Conservation (phyloP, 495 filamentous ascomycete species). For the Wilcoxina mikolae region DNA sequence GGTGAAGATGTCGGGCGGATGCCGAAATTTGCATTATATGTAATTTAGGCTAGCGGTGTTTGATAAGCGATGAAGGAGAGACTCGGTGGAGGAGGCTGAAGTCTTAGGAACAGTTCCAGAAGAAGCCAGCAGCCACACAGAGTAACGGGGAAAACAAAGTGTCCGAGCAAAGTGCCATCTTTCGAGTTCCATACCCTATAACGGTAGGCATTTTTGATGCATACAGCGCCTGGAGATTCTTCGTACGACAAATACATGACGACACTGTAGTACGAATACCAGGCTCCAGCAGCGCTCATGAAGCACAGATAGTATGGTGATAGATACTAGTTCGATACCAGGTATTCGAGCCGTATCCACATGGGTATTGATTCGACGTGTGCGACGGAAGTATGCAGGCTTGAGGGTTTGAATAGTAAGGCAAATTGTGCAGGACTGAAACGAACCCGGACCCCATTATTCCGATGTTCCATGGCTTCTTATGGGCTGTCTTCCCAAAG, state of each 20-base stretch:
- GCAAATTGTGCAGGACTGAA: neutral
- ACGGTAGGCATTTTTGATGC: neutral
- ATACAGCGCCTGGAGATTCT: neutral
- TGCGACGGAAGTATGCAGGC: neutral
- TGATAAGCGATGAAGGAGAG: constrained; percentile 1
- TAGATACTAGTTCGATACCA: neutral
- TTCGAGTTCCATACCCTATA: neutral
- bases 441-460: neutral
- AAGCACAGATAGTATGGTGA: neutral
- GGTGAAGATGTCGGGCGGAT: neutral
- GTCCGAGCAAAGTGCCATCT: neutral
- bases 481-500: neutral
- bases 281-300: neutral
- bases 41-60: neutral
- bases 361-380: neutral
- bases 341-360: neutral
- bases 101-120: neutral
- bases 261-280: neutral
- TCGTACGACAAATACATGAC: neutral
- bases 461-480: no score
- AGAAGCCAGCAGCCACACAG: no score
- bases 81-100: neutral
- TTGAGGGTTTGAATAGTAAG: neutral
- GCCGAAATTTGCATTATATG: neutral
- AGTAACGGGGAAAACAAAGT: no score